Percentiles rank a stretch among this genome's conserved stretches.
Conservation (phyloP, 2,329 filamentous ascomycete species). For the Aspergillus carbonarius region DNA sequence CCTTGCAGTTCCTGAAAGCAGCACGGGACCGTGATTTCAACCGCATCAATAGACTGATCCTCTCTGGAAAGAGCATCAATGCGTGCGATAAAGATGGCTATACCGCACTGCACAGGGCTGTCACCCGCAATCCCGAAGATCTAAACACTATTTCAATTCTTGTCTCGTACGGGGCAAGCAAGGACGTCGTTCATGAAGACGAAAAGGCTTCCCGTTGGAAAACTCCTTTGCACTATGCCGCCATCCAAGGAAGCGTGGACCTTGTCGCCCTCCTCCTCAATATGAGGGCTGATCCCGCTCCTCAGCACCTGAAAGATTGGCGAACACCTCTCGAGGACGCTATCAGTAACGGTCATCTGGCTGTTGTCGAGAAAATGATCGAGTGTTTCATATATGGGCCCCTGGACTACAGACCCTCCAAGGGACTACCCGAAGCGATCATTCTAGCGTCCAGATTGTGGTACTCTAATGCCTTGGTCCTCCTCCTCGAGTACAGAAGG, state of each 20-base stretch:
- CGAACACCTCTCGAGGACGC: neutral
- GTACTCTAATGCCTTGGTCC: neutral
- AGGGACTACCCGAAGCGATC: neutral
- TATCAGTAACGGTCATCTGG: neutral
- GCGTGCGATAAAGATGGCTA: neutral
- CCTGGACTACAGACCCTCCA: neutral
- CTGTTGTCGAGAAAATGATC: neutral
- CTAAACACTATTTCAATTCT: neutral
- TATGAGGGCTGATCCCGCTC: neutral
- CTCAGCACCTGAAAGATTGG: neutral
- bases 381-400: neutral
- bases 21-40: neutral
- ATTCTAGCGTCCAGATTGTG: neutral
- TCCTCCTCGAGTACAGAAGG: neutral
- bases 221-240: neutral
- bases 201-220: neutral
- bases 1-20: neutral
- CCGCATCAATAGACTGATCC: neutral
- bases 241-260: neutral
- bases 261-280: neutral
- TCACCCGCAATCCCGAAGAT: neutral
- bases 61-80: neutral
- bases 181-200: too few species aligned
- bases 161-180: neutral
- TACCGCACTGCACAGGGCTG: neutral